Evolutionary conservation across 1,139 yeast species (phyloP).

Genomic region (Geotrichum reessii): DNA sequence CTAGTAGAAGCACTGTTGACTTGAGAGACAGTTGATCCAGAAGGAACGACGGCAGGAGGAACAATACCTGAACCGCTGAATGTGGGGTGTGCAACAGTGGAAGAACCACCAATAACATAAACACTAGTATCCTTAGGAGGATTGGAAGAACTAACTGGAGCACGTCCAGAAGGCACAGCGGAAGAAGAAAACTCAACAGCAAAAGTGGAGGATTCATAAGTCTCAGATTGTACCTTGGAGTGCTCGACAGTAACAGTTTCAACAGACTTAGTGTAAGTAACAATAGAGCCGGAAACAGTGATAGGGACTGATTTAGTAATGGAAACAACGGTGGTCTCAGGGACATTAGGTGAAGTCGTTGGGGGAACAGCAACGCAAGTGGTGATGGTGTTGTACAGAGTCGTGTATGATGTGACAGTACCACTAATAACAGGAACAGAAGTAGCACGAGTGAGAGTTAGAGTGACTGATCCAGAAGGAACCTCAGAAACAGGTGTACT

Average conservation of each 20-base stretch:
- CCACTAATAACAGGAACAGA: not conserved
- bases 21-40: conserved; percentile 1
- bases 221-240: not conserved
- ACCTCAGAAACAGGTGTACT: not conserved
- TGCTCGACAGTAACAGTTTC: conserved; percentile 7
- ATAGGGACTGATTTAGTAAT: not conserved
- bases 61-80: not conserved
- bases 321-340: not conserved
- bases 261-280: not conserved
- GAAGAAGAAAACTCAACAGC: conserved; percentile 5
- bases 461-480: conserved; percentile 6
- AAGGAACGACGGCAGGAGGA: conserved; percentile 1
- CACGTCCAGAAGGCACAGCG: not conserved
- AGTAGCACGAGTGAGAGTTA: not conserved
- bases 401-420: not conserved
- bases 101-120: not conserved
- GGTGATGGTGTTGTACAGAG: not conserved
- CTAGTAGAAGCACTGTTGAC: conserved; percentile 5
- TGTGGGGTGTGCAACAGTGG: not conserved
- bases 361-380: not conserved
- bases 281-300: not conserved
- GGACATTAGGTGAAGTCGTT: not conserved
- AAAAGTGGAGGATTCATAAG: conserved; percentile 1
- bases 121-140: not conserved
- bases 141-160: not conserved